These are phyloP conservation scores for Coelastrella sp. DNA, from an alignment of 139 green algal genomes.

Conservation along the genomic window DNA sequence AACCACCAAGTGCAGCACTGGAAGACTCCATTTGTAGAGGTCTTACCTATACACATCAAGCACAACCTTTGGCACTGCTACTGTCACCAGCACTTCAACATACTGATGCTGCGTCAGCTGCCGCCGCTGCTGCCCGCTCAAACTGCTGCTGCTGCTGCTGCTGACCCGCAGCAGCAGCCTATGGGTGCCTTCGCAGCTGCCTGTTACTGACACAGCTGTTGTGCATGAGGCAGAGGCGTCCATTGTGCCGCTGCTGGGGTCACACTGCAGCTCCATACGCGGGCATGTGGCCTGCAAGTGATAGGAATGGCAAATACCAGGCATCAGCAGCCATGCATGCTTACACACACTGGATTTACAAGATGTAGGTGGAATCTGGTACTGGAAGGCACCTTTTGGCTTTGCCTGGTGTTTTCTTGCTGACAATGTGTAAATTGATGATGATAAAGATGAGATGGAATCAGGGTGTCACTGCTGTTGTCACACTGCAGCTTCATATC, in stretches of 20 bases:
- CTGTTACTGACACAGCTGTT: slow-evolving; percentile 5
- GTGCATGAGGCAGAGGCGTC: not conserved
- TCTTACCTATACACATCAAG: slow-evolving; percentile 14
- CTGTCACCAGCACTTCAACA: slow-evolving; percentile 21
- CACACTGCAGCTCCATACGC: not conserved
- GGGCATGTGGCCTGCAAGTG: not conserved
- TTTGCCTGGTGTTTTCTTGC: no score
- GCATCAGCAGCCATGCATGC: not conserved
- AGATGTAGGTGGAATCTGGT: no score
- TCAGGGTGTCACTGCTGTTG: no score
- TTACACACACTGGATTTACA: no score
- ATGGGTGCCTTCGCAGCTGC: slow-evolving; percentile 25
- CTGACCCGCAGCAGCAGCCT: slow-evolving; percentile 29
- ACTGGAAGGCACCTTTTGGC: no score
- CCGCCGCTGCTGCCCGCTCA: not conserved
- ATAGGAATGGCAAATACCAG: not conserved
- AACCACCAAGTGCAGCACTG: no score
- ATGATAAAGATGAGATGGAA: no score
- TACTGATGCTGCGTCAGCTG: slow-evolving; percentile 27
- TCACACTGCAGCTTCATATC: no score
- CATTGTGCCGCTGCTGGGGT: not conserved
- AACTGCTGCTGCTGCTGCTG: slow-evolving; percentile 16
- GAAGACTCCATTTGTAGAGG: no score
- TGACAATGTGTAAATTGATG: no score
- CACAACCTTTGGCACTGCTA: not conserved